Percentiles rank a stretch among this genome's conserved stretches.
Evolutionary conservation across 352 stramenopile species (phyloP).

Genomic region (Phytophthora melonis): DNA sequence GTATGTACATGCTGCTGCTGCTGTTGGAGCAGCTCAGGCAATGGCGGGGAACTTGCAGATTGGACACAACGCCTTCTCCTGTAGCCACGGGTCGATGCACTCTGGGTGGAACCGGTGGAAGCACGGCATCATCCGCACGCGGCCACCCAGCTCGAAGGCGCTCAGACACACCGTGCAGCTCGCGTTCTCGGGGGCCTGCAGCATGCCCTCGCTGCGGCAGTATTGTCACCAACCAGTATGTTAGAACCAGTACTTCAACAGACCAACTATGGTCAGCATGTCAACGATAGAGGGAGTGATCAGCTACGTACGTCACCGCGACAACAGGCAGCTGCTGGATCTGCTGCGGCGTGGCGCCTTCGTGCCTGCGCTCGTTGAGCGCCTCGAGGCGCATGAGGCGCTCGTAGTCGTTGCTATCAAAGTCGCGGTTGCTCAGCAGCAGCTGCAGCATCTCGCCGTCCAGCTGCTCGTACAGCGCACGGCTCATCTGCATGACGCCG

Average conservation of each 20-base stretch:
- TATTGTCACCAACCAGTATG: neutral
- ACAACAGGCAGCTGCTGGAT: slow-evolving; percentile 75
- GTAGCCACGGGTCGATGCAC: slow-evolving; percentile 85
- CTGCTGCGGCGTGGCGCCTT: slow-evolving; percentile 59
- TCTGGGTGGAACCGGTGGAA: slow-evolving; percentile 83
- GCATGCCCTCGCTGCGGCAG: slow-evolving; percentile 65
- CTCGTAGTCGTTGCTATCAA: slow-evolving; percentile 78
- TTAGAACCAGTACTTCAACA: neutral
- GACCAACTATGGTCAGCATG: neutral
- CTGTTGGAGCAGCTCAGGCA: slow-evolving; percentile 32
- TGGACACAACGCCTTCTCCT: slow-evolving; percentile 72
- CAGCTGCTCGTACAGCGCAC: slow-evolving; percentile 71
- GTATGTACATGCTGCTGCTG: neutral
- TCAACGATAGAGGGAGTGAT: neutral
- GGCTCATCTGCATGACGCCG: slow-evolving; percentile 69
- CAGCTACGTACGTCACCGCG: slow-evolving; percentile 61
- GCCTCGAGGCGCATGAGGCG: slow-evolving; percentile 71
- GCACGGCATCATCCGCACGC: slow-evolving; percentile 75
- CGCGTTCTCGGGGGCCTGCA: slow-evolving; percentile 56
- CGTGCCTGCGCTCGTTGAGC: slow-evolving; percentile 60
- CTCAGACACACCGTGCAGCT: slow-evolving; percentile 76
- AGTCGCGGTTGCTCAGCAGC: slow-evolving; percentile 76
- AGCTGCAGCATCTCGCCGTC: slow-evolving; percentile 70
- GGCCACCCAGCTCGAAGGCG: slow-evolving; percentile 48
- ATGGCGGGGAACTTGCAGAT: slow-evolving; percentile 85